phyloP scores from a whole-genome alignment of 768 basidiomycete species.

The Hirschioporus abietinus region DNA sequence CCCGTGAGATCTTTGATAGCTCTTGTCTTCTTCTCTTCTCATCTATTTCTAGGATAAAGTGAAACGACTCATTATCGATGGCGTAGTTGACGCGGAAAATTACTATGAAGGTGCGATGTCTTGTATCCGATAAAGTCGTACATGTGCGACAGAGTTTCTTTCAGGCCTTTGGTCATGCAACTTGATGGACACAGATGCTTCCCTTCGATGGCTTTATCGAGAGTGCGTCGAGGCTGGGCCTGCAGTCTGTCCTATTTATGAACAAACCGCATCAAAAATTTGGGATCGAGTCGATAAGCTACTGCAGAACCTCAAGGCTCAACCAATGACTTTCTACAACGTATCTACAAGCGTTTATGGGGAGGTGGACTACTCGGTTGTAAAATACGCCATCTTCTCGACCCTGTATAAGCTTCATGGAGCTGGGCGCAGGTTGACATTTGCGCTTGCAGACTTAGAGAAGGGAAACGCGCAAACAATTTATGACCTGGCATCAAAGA shows the following conservation, averaged over 20 bases:
- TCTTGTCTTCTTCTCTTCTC: background rate
- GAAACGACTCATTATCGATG: constrained; percentile 29
- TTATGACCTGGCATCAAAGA: constrained; percentile 6
- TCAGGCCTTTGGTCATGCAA: constrained; percentile 10
- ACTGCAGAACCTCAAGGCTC: constrained; percentile 11
- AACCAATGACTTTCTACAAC: constrained; percentile 19
- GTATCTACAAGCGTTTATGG: constrained; percentile 15
- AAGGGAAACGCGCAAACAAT: constrained; percentile 21
- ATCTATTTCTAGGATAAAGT: constrained; percentile 24
- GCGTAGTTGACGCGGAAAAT: constrained; percentile 17
- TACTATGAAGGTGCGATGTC: constrained; percentile 17
- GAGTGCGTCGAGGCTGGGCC: constrained; percentile 2
- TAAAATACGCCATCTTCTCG: constrained; percentile 17
- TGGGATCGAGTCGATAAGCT: constrained; percentile 16
- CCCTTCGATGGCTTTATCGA: constrained; percentile 4
- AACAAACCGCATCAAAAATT: constrained; percentile 16
- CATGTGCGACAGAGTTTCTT: background rate
- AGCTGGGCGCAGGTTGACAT: constrained; percentile 15
- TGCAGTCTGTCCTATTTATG: constrained; percentile 18
- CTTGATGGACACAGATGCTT: constrained; percentile 14
- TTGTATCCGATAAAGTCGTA: background rate
- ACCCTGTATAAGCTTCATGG: constrained; percentile 22
- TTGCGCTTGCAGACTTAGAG: constrained; percentile 21
- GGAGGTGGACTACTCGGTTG: constrained; percentile 19
- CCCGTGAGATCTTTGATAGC: background rate